Evolutionary conservation across 495 filamentous ascomycete genomes (phyloP).

Genomic region (Xylaria flabelliformis): DNA sequence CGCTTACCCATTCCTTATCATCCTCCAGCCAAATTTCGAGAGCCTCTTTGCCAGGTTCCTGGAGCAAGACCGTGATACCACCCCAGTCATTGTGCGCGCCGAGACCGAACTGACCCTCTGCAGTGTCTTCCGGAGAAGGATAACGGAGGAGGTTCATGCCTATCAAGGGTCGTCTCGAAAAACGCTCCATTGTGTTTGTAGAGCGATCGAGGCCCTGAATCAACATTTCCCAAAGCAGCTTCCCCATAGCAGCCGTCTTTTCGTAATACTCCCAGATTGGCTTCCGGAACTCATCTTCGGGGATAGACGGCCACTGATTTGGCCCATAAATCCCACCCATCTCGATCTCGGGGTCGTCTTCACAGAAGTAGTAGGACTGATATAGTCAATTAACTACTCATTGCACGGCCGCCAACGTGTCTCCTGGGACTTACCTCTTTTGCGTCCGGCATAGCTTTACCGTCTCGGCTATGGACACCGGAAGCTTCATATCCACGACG

Average conservation of each 20-base stretch:
- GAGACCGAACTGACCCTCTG: constrained; percentile 48
- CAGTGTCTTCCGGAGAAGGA: constrained; percentile 36
- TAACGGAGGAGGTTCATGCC: constrained; percentile 50
- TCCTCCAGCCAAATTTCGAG: constrained; percentile 49
- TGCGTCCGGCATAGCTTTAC: constrained; percentile 42
- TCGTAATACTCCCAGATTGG: constrained; percentile 56
- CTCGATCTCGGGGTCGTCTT: constrained; percentile 30
- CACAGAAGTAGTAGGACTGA: constrained; percentile 45
- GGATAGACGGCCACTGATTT: constrained; percentile 54
- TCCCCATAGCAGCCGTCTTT: constrained; percentile 37
- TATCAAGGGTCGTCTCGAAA: constrained; percentile 50
- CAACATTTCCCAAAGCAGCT: constrained; percentile 42
- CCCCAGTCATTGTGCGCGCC: constrained; percentile 39
- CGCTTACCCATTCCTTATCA: constrained; percentile 43
- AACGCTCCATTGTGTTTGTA: constrained; percentile 43
- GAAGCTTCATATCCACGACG: constrained; percentile 48
- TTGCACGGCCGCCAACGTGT: not conserved
- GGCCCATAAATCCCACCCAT: constrained; percentile 40
- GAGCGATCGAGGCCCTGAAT: constrained; percentile 43
- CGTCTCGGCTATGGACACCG: constrained; percentile 37
- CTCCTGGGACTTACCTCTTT: constrained; percentile 43
- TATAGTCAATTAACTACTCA: constrained; percentile 15
- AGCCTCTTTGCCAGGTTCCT: constrained; percentile 47
- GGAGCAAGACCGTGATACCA: constrained; percentile 48
- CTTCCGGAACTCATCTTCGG: constrained; percentile 48